phyloP scores from a whole-genome alignment of 179 eudicot species.

The Vitellaria paradoxa region DNA sequence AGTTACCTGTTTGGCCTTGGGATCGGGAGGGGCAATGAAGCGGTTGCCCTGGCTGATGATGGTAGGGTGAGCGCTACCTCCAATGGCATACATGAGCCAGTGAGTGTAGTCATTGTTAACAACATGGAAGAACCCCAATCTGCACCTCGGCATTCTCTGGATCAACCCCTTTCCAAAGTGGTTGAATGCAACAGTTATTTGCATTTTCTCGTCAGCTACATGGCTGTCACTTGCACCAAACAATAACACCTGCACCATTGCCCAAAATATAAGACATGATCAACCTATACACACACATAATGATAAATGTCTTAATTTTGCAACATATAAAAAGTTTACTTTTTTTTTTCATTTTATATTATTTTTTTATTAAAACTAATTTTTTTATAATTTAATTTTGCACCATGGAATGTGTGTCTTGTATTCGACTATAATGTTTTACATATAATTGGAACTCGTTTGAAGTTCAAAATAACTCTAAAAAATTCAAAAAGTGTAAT shows the following conservation, averaged over 20 bases:
- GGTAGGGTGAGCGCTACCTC: slow-evolving; percentile 63
- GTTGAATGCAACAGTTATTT: neutral
- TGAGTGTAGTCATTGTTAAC: slow-evolving; percentile 23
- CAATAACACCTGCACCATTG: slow-evolving; percentile 45
- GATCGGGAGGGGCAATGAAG: slow-evolving; percentile 45
- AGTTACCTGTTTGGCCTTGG: slow-evolving; percentile 43
- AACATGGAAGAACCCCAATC: slow-evolving; percentile 67
- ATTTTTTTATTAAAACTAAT: too few relatives aligned
- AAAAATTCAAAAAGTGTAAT: too few relatives aligned
- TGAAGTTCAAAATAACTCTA: too few relatives aligned
- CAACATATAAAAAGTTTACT: too few relatives aligned
- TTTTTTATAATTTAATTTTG: too few relatives aligned
- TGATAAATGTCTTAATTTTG: too few relatives aligned
- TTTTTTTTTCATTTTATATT: too few relatives aligned
- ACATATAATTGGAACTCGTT: too few relatives aligned
- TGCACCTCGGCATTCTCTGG: slow-evolving; percentile 78
- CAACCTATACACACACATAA: neutral
- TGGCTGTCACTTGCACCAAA: slow-evolving; percentile 43
- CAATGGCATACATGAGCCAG: slow-evolving; percentile 71
- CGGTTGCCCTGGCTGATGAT: slow-evolving; percentile 80
- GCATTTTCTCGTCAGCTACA: slow-evolving; percentile 46
- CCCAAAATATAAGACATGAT: neutral
- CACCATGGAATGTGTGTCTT: too few relatives aligned
- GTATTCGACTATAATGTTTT: too few relatives aligned
- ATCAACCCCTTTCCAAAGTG: slow-evolving; percentile 18